These are phyloP conservation scores for Chytriomyces sp. DNA, from an alignment of 192 early-diverging fungal species.

Conservation along the genomic window DNA sequence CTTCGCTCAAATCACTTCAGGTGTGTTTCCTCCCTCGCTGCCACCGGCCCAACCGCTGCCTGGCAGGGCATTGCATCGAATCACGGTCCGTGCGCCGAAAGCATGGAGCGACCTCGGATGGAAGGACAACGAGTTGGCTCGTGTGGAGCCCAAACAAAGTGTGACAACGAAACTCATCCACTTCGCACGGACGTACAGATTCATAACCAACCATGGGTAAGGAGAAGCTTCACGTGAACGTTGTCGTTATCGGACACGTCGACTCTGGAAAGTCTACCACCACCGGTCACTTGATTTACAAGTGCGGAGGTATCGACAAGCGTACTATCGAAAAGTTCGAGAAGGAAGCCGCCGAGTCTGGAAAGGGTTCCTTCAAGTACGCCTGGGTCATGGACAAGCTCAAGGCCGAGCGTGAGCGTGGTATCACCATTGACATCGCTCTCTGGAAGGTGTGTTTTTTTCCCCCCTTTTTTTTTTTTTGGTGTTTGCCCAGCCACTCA, in stretches of 20 bases:
- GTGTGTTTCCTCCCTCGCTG: not conserved
- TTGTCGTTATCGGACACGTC: slow-evolving; percentile 95
- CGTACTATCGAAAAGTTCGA: slow-evolving; percentile 99
- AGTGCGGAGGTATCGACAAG: slow-evolving; percentile 99
- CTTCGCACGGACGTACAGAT: slow-evolving; percentile 41
- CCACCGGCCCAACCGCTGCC: too few species aligned
- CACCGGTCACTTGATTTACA: slow-evolving; percentile 99
- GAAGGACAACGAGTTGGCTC: too few species aligned
- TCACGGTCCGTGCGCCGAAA: too few species aligned
- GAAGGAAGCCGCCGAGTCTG: slow-evolving; percentile 97
- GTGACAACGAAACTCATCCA: too few species aligned
- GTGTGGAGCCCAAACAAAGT: too few species aligned
- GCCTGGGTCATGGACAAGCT: slow-evolving; percentile 99
- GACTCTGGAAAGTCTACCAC: slow-evolving; percentile 99
- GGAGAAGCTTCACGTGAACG: slow-evolving; percentile 81
- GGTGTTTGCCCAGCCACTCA: too few species aligned
- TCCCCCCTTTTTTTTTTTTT: slow-evolving; percentile 48
- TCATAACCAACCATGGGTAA: slow-evolving; percentile 62
- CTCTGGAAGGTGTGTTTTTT: slow-evolving; percentile 69
- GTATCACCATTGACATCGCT: slow-evolving; percentile 99
- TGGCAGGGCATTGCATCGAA: too few species aligned
- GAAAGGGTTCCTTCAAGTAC: slow-evolving; percentile 99
- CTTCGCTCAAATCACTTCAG: not conserved
- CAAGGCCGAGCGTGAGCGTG: slow-evolving; percentile 99
- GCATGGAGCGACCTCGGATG: too few species aligned